Evolutionary conservation across 345 rosid genomes (phyloP).

Genomic region (Citrus maxima): DNA sequence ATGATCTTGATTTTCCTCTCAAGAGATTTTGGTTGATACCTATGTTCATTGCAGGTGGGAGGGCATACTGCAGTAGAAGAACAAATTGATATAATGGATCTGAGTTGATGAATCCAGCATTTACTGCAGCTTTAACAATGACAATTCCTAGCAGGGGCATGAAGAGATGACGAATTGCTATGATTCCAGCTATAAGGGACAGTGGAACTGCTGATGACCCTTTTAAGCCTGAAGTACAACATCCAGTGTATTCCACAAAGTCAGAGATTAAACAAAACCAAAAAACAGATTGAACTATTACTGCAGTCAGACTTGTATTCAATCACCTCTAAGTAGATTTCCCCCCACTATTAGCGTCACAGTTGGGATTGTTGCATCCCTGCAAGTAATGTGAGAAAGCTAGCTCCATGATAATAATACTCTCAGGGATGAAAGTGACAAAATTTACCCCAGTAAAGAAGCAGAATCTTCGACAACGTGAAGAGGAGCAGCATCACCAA

Average conservation of each 20-base stretch:
- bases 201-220: constrained; percentile 32
- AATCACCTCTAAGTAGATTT: constrained; percentile 57
- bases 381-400: constrained; percentile 14
- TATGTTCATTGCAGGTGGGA: constrained; percentile 51
- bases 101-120: constrained; percentile 35
- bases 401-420: no score
- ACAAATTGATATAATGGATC: constrained; percentile 47
- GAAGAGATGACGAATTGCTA: constrained; percentile 41
- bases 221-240: constrained; percentile 38
- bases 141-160: constrained; percentile 56
- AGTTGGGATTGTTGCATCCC: constrained; percentile 62
- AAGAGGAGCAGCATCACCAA: constrained; percentile 41
- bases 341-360: constrained; percentile 57
- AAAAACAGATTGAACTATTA: neutral
- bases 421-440: neutral
- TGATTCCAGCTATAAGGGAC: constrained; percentile 42
- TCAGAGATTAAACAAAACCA: constrained; percentile 3
- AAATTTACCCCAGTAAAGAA: constrained; percentile 33
- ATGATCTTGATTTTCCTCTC: no score
- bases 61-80: constrained; percentile 44
- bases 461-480: constrained; percentile 29
- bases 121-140: constrained; percentile 42
- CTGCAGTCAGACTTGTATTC: neutral
- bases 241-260: neutral
- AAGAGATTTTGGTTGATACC: constrained; percentile 18